Evolutionary conservation across 805 yeast genomes (phyloP).

Genomic region (Starmera dryadoides): DNA sequence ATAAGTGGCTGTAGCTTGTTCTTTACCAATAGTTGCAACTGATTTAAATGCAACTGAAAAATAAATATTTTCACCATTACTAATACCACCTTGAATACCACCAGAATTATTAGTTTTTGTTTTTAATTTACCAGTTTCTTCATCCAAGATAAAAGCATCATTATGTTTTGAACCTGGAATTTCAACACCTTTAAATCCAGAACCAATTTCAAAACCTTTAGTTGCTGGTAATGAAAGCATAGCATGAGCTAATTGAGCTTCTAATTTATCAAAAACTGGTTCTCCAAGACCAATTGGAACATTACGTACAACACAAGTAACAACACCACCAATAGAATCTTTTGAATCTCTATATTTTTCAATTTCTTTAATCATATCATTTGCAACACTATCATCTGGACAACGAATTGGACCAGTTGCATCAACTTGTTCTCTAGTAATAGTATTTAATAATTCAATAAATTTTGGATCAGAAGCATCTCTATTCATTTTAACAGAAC

Average conservation of each 20-base stretch:
- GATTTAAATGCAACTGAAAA: conserved; percentile 96
- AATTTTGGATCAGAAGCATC: conserved; percentile 60
- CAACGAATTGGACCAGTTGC: conserved; percentile 87
- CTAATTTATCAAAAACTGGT: conserved; percentile 94
- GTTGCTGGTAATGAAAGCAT: conserved; percentile 98
- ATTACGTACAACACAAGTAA: conserved; percentile 93
- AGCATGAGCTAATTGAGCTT: conserved; percentile 93
- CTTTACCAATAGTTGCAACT: conserved; percentile 94
- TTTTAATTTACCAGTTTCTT: conserved; percentile 55
- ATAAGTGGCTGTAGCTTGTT: conserved; percentile 82
- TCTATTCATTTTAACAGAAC: conserved; percentile 70
- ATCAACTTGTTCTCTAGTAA: conserved; percentile 87
- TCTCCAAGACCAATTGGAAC: conserved; percentile 96
- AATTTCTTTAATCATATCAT: conserved; percentile 77
- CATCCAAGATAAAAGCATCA: conserved; percentile 70
- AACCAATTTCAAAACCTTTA: conserved; percentile 96
- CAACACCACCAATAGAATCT: conserved; percentile 97
- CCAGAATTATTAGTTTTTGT: conserved; percentile 91
- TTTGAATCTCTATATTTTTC: conserved; percentile 78
- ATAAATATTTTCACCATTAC: conserved; percentile 93
- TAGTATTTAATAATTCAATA: conserved; percentile 57
- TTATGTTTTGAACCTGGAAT: conserved; percentile 94
- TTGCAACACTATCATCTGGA: conserved; percentile 69
- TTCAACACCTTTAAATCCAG: conserved; percentile 86
- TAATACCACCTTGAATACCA: conserved; percentile 97